A percentile compares a stretch with the other conserved stretches of the same genome.
phyloP scores from a whole-genome alignment of 1,284 basidiomycete species.

The Stereum hirsutum region DNA sequence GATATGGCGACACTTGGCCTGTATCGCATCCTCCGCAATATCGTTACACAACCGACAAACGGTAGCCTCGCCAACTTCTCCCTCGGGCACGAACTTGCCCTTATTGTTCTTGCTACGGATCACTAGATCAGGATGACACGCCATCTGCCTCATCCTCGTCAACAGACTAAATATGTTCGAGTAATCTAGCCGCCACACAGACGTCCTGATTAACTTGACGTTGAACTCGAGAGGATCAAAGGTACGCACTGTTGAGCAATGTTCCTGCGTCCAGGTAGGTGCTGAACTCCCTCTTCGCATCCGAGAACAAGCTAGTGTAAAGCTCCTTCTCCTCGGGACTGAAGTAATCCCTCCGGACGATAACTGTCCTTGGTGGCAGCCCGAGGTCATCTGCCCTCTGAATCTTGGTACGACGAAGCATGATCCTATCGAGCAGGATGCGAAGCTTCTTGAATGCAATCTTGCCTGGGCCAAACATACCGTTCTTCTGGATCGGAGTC shows the following conservation, averaged over 20 bases:
- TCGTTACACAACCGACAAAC: constrained; percentile 96
- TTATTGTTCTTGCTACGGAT: constrained; percentile 80
- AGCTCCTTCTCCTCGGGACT: constrained; percentile 96
- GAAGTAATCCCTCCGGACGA: constrained; percentile 89
- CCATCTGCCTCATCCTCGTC: constrained; percentile 93
- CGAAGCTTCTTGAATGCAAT: constrained; percentile 87
- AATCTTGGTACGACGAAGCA: constrained; percentile 88
- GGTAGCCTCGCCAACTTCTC: constrained; percentile 64
- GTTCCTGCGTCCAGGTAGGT: constrained; percentile 92
- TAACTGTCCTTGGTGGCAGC: constrained; percentile 89
- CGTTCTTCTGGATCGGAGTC: constrained; percentile 86
- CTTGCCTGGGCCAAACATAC: constrained; percentile 66
- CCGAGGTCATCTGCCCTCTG: constrained; percentile 97
- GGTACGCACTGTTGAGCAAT: constrained; percentile 75
- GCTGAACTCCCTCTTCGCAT: constrained; percentile 86
- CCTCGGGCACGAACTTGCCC: constrained; percentile 47
- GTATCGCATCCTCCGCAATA: constrained; percentile 94
- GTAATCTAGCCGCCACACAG: constrained; percentile 62
- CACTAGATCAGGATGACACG: constrained; percentile 93
- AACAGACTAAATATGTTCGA: constrained; percentile 91
- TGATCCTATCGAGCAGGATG: constrained; percentile 88
- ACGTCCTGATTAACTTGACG: constrained; percentile 5
- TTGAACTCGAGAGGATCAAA: constrained; percentile 7
- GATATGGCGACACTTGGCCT: constrained; percentile 84
- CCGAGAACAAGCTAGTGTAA: constrained; percentile 87